Evolutionary conservation across 179 eudicot genomes (phyloP).

Genomic region (Silene coronaria): DNA sequence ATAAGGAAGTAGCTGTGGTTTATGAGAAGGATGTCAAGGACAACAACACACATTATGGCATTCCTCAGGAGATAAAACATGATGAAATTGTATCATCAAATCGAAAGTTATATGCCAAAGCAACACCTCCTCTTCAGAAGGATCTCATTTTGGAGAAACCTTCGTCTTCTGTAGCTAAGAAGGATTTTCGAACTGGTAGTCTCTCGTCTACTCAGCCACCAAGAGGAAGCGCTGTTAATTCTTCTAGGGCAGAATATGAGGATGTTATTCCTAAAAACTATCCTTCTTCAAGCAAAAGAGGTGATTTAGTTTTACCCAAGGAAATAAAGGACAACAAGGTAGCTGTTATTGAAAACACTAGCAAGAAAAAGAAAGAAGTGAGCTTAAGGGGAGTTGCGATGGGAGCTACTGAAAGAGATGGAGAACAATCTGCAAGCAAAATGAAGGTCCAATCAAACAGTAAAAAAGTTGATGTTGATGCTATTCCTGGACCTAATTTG

Average conservation of each 20-base stretch:
- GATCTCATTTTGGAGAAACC: slow-evolving; percentile 20
- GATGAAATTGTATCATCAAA: slow-evolving; percentile 8
- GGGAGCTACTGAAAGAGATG: slow-evolving; percentile 27
- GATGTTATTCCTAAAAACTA: not conserved
- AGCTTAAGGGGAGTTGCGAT: slow-evolving; percentile 14
- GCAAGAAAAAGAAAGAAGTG: slow-evolving; percentile 25
- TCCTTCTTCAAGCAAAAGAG: slow-evolving; percentile 21
- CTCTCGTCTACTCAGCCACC: slow-evolving; percentile 14
- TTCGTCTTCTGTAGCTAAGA: slow-evolving; percentile 23
- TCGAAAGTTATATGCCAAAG: slow-evolving; percentile 19
- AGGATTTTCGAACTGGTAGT: slow-evolving; percentile 20
- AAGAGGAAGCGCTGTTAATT: slow-evolving; percentile 20
- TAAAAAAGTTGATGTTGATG: slow-evolving; percentile 17
- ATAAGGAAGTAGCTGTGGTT: slow-evolving; percentile 18
- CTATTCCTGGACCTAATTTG: slow-evolving; percentile 11
- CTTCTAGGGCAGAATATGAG: slow-evolving; percentile 14
- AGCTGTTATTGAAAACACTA: slow-evolving; percentile 11
- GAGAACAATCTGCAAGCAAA: slow-evolving; percentile 22
- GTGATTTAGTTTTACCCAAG: slow-evolving; percentile 2
- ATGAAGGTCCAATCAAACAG: slow-evolving; percentile 23
- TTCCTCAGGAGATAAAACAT: slow-evolving; percentile 14
- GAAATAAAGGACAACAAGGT: slow-evolving; percentile 14
- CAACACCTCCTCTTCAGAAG: slow-evolving; percentile 10
- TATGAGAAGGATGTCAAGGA: slow-evolving; percentile 8
- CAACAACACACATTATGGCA: slow-evolving; percentile 16